phyloP scores from a whole-genome alignment of 2,329 filamentous ascomycete species.

The Nemania abortiva region DNA sequence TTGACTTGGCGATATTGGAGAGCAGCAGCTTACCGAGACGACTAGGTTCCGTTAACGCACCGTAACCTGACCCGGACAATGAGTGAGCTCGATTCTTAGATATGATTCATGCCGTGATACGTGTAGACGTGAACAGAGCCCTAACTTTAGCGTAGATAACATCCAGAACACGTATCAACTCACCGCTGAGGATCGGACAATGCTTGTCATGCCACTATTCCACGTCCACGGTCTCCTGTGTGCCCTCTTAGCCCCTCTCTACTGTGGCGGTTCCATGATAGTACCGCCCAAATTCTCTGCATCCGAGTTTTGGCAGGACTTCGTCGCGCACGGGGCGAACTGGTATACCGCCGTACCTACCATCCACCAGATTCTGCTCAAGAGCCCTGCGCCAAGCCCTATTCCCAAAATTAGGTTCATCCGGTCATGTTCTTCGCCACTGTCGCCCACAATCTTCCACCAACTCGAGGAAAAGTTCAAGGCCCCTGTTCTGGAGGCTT shows the following conservation, averaged over 20 bases:
- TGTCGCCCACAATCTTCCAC: constrained; percentile 84
- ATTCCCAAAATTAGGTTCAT: constrained; percentile 85
- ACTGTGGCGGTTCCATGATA: constrained; percentile 81
- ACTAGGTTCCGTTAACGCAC: constrained; percentile 81
- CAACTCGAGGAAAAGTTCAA: constrained; percentile 81
- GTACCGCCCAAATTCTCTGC: constrained; percentile 85
- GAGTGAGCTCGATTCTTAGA: constrained; percentile 60
- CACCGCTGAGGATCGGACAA: constrained; percentile 77
- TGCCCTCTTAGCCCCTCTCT: constrained; percentile 81
- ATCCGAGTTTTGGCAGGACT: constrained; percentile 84
- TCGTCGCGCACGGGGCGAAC: constrained; percentile 78
- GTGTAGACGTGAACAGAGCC: constrained; percentile 2
- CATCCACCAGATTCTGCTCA: constrained; percentile 89
- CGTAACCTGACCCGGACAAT: constrained; percentile 85
- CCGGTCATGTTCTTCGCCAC: constrained; percentile 85
- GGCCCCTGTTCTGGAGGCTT: constrained; percentile 87
- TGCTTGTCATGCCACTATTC: constrained; percentile 92
- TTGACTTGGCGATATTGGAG: constrained; percentile 1
- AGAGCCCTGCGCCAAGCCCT: constrained; percentile 74
- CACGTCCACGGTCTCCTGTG: constrained; percentile 91
- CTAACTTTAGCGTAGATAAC: constrained; percentile 65
- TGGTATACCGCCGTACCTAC: constrained; percentile 96
- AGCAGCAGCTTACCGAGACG: constrained; percentile 35
- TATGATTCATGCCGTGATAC: background rate
- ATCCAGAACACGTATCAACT: constrained; percentile 83